Evolutionary conservation across 352 stramenopile genomes (phyloP).

Genomic region (Phytophthora vignae): DNA sequence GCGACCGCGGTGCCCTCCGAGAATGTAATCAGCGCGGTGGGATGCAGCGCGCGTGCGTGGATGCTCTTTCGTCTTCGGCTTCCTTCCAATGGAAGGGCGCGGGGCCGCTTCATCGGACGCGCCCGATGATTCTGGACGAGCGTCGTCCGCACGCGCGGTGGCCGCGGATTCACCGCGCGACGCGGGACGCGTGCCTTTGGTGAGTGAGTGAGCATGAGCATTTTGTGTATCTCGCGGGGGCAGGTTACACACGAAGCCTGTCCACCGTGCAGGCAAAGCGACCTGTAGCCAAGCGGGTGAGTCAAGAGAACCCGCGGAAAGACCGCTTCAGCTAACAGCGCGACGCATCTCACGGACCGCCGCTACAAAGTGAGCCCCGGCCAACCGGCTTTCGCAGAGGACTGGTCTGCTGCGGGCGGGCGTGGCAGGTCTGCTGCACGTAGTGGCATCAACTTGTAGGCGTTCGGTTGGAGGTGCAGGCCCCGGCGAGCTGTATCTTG

Average conservation of each 20-base stretch:
- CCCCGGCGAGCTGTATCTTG: conserved; percentile 16
- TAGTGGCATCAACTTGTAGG: conserved; percentile 9
- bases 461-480: no score
- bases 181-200: not conserved
- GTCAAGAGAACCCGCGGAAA: conserved; percentile 27
- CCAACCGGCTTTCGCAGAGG: conserved; percentile 29
- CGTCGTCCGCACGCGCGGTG: conserved; percentile 23
- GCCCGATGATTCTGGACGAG: conserved; percentile 24
- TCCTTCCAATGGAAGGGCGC: conserved; percentile 34
- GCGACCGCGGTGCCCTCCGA: conserved; percentile 8
- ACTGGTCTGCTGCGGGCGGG: conserved; percentile 5
- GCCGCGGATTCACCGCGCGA: conserved; percentile 3
- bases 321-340: conserved; percentile 11
- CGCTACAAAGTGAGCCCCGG: not conserved
- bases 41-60: not conserved
- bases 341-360: conserved; percentile 25
- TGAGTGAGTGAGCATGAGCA: conserved; percentile 1
- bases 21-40: conserved; percentile 21
- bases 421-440: not conserved
- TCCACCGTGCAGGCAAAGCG: conserved; percentile 14
- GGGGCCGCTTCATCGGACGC: conserved; percentile 8
- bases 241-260: conserved; percentile 8
- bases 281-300: conserved; percentile 1
- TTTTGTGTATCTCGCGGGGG: no score
- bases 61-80: conserved; percentile 1